Evolutionary conservation across 2,329 filamentous ascomycete species (phyloP).

Genomic region (Aureobasidium sp.): DNA sequence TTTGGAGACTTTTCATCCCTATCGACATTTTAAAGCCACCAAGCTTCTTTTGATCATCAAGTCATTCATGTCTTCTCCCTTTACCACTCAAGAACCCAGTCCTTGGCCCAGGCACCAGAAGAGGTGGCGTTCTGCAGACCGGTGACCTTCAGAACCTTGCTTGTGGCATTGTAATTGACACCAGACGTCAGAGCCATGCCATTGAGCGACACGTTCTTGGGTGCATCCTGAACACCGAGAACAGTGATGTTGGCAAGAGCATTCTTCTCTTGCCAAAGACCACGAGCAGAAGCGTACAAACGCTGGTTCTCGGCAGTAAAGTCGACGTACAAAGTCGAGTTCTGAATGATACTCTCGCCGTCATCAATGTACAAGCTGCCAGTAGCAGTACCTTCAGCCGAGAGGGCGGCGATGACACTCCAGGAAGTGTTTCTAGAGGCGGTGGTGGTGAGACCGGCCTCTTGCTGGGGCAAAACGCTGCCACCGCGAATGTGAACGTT

Average conservation of each 20-base stretch:
- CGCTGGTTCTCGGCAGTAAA: constrained; percentile 42
- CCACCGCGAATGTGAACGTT: constrained; percentile 66
- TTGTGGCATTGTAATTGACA: constrained; percentile 45
- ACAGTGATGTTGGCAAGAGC: constrained; percentile 57
- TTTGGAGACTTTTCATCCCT: background rate
- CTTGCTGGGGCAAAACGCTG: constrained; percentile 59
- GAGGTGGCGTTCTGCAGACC: constrained; percentile 44
- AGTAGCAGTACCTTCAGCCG: constrained; percentile 46
- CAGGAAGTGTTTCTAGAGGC: constrained; percentile 59
- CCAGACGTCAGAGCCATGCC: constrained; percentile 30
- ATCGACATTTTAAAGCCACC: background rate
- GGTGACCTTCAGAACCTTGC: constrained; percentile 44
- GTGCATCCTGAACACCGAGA: constrained; percentile 45
- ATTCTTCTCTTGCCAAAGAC: constrained; percentile 51
- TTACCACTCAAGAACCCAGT: constrained; percentile 53
- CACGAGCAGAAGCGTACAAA: constrained; percentile 44
- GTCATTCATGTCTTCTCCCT: background rate
- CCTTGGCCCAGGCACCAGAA: constrained; percentile 48
- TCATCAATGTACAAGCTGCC: constrained; percentile 69
- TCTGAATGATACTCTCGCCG: constrained; percentile 57
- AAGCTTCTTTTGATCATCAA: background rate
- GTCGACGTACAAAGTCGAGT: constrained; percentile 49
- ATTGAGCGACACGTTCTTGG: constrained; percentile 47
- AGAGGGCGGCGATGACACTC: constrained; percentile 59
- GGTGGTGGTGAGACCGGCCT: constrained; percentile 60